Base-by-base conservation (phyloP, 73 alveolate genomes). In the Blepharisma stoltei region DNA sequence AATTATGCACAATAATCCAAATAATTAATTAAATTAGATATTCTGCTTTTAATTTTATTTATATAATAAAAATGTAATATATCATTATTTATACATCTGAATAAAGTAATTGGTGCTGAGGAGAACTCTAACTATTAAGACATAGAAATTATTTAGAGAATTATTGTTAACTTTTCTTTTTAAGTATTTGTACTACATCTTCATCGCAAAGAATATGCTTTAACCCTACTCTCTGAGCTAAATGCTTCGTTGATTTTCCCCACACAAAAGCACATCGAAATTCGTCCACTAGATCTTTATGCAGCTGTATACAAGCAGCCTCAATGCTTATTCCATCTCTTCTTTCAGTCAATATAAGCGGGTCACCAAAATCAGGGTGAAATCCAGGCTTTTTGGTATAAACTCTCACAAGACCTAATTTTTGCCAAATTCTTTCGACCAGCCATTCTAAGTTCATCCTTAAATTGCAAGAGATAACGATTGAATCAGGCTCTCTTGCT, bases 381-480 rank as follows among this genome's bases (percentile, higher is more conserved):
- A 81, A 81, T 78, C 99, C 99, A 82, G 90, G 93, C 90, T 92
- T 97, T 77, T 95, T 97, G 54, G 99, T 97, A 89, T 97, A 97
- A 54, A 97, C 93, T 84, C 99, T 91, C 5, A 97, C 99, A 20
- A 97, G 84, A 6, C 95, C 98, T 27, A 97, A 88, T 91, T 91
- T 93, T 18, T 97, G 98, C 99, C 99, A 97, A 66, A 97, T 92
- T 76, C 88, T 89, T 76, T 97, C 98, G 65, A 94, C 82, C 66
- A 97, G 85, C 54, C 90, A 89, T 52, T 93, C 98, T 44, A 87
- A 79, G 54, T 98, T 98, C 60, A 95, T 83, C 69, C 93, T 89
- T 81, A 86, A 69, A 78, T 88, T 90, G 47, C 97, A 94, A 55
- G 97, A 88, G 54, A 97, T 82, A 18, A 93, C 99, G 41, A 92